Evolutionary conservation across 2,329 filamentous ascomycete genomes (phyloP), one percentile per base, ranked within the genome.

Genomic region (Graphium sp.): DNA sequence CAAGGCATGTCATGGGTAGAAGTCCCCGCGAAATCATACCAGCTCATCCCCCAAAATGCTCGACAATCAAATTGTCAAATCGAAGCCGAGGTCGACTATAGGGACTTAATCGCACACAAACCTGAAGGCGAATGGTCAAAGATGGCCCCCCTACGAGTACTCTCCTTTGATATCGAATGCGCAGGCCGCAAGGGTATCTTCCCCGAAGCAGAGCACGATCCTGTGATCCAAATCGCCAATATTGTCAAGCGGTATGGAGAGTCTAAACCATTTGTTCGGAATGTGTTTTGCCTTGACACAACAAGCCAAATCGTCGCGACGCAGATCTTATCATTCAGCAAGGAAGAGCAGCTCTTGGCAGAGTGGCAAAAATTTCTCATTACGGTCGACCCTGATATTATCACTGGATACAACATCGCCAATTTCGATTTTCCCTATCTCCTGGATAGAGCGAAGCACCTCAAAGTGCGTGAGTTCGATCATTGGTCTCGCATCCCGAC

Each of bases 391-490:
- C 87, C 89, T 1, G 89, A 98, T 54, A 80, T 98, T 38, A 93
- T 98, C 44, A 98, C 91, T 31, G 89, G 89, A 25, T 98, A 98
- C 73, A 98, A 98, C 51, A 98, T 92, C 55, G 62, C 81, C 46
- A 98, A 98, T 55, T 98, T 98, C 53, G 89, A 98, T 58, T 95
- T 98, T 38, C 87, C 87, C 0, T 98, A 98, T 46, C 67, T 98
- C 0, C 63, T 98, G 8, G 81, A 93, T 32, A 72, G 89, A 25
- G 89, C 85, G 7, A 81, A 67, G 38, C 74, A 92, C 46, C 61
- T 98, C 17, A 92, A 89, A 43, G 71, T 83, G 21, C 51, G 50
- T 2, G 68, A 66, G 1, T 98, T 98, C 39, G 79, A 89, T 6
- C 87, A 78, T 49, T 93, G 82, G 82, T 75, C 84, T 14, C 71